Evolutionary conservation across 1,284 basidiomycete genomes (phyloP).

Genomic region (Rhodotorula mucilaginosa): DNA sequence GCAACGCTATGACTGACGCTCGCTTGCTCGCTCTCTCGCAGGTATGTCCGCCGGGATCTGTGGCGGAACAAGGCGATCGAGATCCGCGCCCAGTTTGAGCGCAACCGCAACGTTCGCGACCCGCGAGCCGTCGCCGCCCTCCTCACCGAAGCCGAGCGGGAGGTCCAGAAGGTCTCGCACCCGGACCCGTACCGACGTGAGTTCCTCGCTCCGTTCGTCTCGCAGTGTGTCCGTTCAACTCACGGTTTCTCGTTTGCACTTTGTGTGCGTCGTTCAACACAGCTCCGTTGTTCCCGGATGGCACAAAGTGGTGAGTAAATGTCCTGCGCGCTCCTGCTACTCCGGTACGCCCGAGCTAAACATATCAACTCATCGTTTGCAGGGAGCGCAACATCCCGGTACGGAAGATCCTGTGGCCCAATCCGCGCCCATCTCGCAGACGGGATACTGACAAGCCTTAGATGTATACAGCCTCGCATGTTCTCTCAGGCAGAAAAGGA

Average conservation of each 20-base stretch:
- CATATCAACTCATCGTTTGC: background rate
- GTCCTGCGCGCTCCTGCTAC: background rate
- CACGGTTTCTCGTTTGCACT: background rate
- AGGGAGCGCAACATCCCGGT: conserved; percentile 47
- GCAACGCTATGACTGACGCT: background rate
- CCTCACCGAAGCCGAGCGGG: conserved; percentile 43
- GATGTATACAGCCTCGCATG: conserved; percentile 32
- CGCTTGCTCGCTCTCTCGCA: conserved; percentile 4
- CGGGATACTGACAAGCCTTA: background rate
- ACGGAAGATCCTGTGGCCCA: background rate
- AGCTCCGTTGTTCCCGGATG: conserved; percentile 44
- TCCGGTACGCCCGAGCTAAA: background rate
- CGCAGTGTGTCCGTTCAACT: background rate
- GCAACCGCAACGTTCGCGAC: conserved; percentile 46
- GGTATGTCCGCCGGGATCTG: conserved; percentile 45
- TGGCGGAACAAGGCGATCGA: conserved; percentile 47
- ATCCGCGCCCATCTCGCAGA: background rate
- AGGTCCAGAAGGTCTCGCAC: conserved; percentile 41
- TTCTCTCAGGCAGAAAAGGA: conserved; percentile 44
- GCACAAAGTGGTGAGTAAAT: conserved; percentile 44
- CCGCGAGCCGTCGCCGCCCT: conserved; percentile 45
- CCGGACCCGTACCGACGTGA: conserved; percentile 47
- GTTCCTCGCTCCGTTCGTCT: conserved; percentile 1
- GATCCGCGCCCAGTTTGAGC: conserved; percentile 46
- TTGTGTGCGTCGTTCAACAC: background rate